These are phyloP conservation scores for Sanghuangporus weigelae DNA, from an alignment of 1,284 basidiomycete genomes.

Conservation along the genomic window DNA sequence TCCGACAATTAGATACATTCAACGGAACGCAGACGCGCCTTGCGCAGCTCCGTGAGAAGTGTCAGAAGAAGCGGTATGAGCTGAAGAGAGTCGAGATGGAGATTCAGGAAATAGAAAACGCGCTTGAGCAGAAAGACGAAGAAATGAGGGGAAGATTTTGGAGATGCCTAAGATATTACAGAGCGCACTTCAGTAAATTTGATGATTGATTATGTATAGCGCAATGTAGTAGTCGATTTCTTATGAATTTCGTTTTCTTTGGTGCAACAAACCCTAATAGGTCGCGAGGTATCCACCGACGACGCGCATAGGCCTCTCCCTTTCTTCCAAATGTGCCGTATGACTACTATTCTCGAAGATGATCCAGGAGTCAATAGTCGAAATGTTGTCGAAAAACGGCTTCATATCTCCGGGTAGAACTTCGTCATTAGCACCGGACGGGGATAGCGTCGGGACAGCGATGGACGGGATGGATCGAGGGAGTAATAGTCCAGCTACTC, in stretches of 20 bases:
- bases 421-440: constrained; percentile 47
- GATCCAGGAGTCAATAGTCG: constrained; percentile 40
- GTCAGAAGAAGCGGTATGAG: background rate
- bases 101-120: background rate
- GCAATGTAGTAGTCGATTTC: background rate
- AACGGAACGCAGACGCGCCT: background rate
- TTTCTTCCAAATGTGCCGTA: constrained; percentile 41
- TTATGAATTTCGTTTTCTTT: background rate
- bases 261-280: too few relatives aligned
- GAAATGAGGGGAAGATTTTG: background rate
- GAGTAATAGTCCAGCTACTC: constrained; percentile 42
- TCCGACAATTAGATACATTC: background rate
- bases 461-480: constrained; percentile 41
- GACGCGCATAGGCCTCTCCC: constrained; percentile 37
- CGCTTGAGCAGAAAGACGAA: background rate
- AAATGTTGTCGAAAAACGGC: constrained; percentile 41
- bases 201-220: background rate
- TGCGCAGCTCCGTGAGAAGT: background rate
- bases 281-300: constrained; percentile 26
- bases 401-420: constrained; percentile 40
- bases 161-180: background rate
- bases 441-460: constrained; percentile 41
- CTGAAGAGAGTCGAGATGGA: background rate
- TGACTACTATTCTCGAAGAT: constrained; percentile 42
- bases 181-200: background rate